phyloP scores from a whole-genome alignment of 768 basidiomycete genomes.

The Brasilioporus rufonigricans region DNA sequence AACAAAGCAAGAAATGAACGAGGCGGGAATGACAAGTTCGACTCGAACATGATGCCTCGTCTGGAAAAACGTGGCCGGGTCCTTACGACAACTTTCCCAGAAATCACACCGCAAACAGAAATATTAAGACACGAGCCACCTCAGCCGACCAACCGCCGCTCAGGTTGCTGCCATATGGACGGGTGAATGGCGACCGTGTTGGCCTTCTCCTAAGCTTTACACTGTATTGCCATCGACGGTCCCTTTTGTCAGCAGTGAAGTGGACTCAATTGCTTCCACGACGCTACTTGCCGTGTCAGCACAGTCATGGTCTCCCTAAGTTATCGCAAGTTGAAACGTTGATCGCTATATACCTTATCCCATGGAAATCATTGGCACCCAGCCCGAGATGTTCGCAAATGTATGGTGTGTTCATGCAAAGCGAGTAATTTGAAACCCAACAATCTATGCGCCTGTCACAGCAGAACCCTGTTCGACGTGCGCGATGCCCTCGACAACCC shows the following conservation, averaged over 20 bases:
- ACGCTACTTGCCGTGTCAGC: too few species aligned
- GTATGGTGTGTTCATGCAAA: too few species aligned
- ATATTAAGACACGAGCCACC: not conserved
- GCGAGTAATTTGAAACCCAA: not conserved
- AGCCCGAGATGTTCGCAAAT: not conserved
- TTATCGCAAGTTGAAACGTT: not conserved
- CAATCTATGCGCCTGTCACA: not conserved
- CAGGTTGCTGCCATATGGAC: too few species aligned
- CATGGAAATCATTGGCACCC: too few species aligned
- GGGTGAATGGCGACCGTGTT: too few species aligned
- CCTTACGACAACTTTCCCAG: conserved; percentile 29
- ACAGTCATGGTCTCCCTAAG: not conserved
- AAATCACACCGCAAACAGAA: not conserved
- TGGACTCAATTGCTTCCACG: too few species aligned
- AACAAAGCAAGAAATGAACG: conserved; percentile 29
- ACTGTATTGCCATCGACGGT: too few species aligned
- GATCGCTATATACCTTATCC: not conserved
- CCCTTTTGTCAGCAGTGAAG: too few species aligned
- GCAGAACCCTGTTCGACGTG: conserved; percentile 10
- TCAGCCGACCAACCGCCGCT: too few species aligned
- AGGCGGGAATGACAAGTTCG: conserved; percentile 15
- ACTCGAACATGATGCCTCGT: conserved; percentile 25
- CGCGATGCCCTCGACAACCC: conserved; percentile 35
- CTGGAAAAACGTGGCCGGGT: conserved; percentile 24
- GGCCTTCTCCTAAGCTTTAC: too few species aligned